Evolutionary conservation across 202 grass and related monocot genomes (phyloP), one percentile per base, ranked within the genome.

Genomic region (Thinopyrum obtusiflorum): DNA sequence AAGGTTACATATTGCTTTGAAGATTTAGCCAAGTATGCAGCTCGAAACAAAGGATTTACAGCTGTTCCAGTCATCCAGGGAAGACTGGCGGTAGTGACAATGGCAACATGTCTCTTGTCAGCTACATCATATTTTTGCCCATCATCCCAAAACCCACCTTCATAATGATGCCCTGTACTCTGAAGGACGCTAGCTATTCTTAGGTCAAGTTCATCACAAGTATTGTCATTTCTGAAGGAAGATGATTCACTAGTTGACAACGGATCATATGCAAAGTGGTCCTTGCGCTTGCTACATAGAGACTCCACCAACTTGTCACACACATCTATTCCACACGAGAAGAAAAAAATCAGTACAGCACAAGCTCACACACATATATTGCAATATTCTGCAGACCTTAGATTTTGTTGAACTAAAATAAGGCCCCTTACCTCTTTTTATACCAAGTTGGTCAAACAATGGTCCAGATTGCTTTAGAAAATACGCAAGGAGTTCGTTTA

Each of bases 61-160:
- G 95, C 92, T 3, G 95, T 95, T 75, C 95, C 95, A 10, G 95
- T 97, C 95, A 97, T 97, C 95, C 92, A 97, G 47, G 95, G 95
- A 85, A 97, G 95, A 68, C 95, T 95, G 36, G 95, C 95, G 23
- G 95, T 97, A 75, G 95, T 97, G 55, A 97, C 90, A 85, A 97
- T 97, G 18, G 95, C 93, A 85, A 98, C 93, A 76, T 98, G 89
- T 26, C 92, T 89, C 86, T 95, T 95, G 79, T 87, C 87, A 89
- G 87, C 61, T 73, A 73, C 63, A 26, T 86, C 82, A 33, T 79
- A 82, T 33, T 90, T 91, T 84, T 10, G 82, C 11, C 68, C 72
- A 37, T 93, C 84, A 53, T 62, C 63, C 92, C 95, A 93, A 85
- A 92, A 92, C 68, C 93, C 92, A 79, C 83, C 91, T 79, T 95